Percentiles rank a stretch among this genome's conserved stretches.
Conservation (phyloP, 345 rosid genomes). For the Boechera divaricarpa region DNA sequence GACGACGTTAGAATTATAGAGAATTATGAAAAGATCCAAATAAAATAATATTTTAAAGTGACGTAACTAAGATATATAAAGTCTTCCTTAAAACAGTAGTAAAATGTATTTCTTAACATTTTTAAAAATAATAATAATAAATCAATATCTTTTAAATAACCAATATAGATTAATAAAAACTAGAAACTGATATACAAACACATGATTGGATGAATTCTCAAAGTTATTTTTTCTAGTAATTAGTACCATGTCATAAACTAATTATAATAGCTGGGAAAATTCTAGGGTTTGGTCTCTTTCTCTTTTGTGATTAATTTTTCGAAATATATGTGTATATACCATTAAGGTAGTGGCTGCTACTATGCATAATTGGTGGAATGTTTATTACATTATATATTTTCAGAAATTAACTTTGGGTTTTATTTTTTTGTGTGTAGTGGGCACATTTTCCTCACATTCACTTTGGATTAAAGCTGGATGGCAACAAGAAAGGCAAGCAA, state of each 20-base stretch:
- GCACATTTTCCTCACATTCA: slow-evolving; percentile 97
- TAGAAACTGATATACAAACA: not conserved
- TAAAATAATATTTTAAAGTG: not conserved
- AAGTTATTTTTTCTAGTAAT: not conserved
- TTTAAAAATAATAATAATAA: not conserved
- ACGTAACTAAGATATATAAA: slow-evolving; percentile 3
- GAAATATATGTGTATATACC: slow-evolving; percentile 32
- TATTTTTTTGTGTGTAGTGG: slow-evolving; percentile 59
- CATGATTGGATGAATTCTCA: not conserved
- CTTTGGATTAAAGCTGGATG: slow-evolving; percentile 85
- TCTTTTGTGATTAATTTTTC: not conserved
- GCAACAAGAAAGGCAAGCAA: slow-evolving; percentile 68
- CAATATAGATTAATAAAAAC: not conserved
- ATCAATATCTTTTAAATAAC: not conserved
- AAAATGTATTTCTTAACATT: not conserved
- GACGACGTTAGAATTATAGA: slow-evolving; percentile 19
- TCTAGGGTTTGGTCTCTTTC: not conserved
- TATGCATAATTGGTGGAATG: slow-evolving; percentile 44
- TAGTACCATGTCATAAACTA: not conserved
- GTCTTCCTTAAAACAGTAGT: not conserved
- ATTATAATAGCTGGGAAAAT: no score
- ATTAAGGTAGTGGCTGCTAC: slow-evolving; percentile 44
- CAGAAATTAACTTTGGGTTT: not conserved
- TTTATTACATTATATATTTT: not conserved
- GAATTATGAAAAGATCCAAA: not conserved